Conservation (phyloP, 805 yeast species). For the Blastobotrys robertii region DNA sequence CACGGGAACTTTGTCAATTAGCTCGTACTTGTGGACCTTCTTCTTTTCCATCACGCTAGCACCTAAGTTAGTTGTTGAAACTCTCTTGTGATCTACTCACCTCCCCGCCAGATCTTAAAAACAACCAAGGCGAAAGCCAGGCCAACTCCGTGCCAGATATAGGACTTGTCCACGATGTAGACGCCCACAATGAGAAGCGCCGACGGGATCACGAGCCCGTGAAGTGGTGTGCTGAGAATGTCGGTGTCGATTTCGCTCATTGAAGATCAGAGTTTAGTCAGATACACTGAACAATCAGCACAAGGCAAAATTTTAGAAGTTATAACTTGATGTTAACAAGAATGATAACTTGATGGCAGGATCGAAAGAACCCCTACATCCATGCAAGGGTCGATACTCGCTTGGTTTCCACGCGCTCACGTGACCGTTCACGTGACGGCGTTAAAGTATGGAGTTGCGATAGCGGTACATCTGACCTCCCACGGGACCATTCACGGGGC, state of each 20-base stretch:
- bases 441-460: too few species aligned
- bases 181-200: conserved; percentile 22
- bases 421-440: too few species aligned
- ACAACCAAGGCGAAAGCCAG: conserved; percentile 18
- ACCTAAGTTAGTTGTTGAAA: background rate
- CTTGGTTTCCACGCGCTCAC: too few species aligned
- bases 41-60: conserved; percentile 47
- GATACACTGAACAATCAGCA: too few species aligned
- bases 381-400: too few species aligned
- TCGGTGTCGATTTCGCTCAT: conserved; percentile 1
- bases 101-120: conserved; percentile 21
- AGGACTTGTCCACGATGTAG: conserved; percentile 19
- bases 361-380: too few species aligned
- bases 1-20: conserved; percentile 64
- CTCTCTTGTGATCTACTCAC: conserved; percentile 11
- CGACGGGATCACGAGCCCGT: conserved; percentile 25
- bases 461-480: too few species aligned
- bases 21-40: conserved; percentile 65
- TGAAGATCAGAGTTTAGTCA: too few species aligned
- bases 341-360: too few species aligned
- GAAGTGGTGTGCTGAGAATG: conserved; percentile 25
- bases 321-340: too few species aligned
- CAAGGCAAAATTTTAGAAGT: too few species aligned
- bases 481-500: too few species aligned
- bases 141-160: conserved; percentile 16